These are phyloP conservation scores for Ulota crispa DNA, from an alignment of 225 moss, liverwort and hornwort genomes.

Conservation along the genomic window DNA sequence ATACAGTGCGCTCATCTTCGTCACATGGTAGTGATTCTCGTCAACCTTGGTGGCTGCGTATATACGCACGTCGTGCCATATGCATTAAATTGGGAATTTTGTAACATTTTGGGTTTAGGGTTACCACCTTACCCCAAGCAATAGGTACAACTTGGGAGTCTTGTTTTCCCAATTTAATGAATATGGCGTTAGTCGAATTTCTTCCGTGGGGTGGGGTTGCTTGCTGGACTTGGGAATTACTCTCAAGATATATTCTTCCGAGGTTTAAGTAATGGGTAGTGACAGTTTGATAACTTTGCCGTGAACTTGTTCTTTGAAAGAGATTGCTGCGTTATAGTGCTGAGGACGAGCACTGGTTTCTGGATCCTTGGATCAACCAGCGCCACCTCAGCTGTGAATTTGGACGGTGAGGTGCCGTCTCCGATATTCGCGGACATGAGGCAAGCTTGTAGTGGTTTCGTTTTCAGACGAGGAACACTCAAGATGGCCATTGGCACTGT, in stretches of 20 bases:
- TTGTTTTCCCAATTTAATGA: too few relatives aligned
- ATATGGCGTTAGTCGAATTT: too few relatives aligned
- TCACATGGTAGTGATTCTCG: not conserved
- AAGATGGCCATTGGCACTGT: not conserved
- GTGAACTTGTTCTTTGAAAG: not conserved
- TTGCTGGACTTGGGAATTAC: not conserved
- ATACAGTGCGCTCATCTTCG: not conserved
- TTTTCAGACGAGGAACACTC: not conserved
- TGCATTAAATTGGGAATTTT: too few relatives aligned
- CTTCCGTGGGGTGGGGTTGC: not conserved
- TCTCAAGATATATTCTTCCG: not conserved
- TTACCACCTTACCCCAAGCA: too few relatives aligned
- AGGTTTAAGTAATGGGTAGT: not conserved
- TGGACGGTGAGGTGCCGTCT: not conserved
- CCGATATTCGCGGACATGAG: slow-evolving; percentile 6
- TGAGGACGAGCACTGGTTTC: not conserved
- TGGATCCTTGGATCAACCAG: not conserved
- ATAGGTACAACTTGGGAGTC: too few relatives aligned
- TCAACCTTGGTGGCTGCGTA: not conserved
- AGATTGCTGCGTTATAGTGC: not conserved
- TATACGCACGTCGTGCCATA: too few relatives aligned
- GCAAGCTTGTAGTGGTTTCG: not conserved
- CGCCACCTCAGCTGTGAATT: not conserved
- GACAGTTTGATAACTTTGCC: not conserved
- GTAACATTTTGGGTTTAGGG: too few relatives aligned